Conservation (phyloP, 208 protist species). For the Trypanosoma caninum region DNA sequence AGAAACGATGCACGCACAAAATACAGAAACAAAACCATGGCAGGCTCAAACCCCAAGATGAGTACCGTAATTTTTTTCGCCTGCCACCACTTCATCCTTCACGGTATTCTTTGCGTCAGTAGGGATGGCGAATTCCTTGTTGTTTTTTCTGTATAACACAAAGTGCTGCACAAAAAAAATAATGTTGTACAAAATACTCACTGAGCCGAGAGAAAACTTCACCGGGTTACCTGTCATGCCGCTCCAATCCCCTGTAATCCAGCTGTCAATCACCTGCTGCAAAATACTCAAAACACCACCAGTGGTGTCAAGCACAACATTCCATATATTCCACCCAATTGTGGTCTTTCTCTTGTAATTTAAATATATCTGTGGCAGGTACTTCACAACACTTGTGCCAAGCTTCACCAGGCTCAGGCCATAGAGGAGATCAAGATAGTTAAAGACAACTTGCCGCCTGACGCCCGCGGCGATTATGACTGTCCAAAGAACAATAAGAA, state of each 20-base stretch:
- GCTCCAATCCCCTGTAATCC: conserved; percentile 36
- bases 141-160: conserved; percentile 45
- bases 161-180: conserved; percentile 79
- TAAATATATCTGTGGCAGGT: conserved; percentile 63
- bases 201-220: conserved; percentile 57
- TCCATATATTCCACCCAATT: conserved; percentile 63
- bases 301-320: conserved; percentile 63
- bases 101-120: no score
- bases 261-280: conserved; percentile 46
- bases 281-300: conserved; percentile 42
- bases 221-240: conserved; percentile 52
- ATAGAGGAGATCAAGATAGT: conserved; percentile 35
- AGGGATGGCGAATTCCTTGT: conserved; percentile 18
- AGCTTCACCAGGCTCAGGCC: conserved; percentile 53
- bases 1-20: no score
- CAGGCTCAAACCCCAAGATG: no score
- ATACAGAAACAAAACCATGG: no score
- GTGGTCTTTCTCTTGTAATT: conserved; percentile 58
- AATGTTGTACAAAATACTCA: conserved; percentile 58
- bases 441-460: conserved; percentile 5
- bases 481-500: conserved; percentile 11
- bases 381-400: conserved; percentile 53
- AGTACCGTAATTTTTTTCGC: no score
- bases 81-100: no score
- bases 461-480: conserved; percentile 17